phyloP scores from a whole-genome alignment of 2,329 filamentous ascomycete genomes.

The Cephalotrichum gorgonifer region DNA sequence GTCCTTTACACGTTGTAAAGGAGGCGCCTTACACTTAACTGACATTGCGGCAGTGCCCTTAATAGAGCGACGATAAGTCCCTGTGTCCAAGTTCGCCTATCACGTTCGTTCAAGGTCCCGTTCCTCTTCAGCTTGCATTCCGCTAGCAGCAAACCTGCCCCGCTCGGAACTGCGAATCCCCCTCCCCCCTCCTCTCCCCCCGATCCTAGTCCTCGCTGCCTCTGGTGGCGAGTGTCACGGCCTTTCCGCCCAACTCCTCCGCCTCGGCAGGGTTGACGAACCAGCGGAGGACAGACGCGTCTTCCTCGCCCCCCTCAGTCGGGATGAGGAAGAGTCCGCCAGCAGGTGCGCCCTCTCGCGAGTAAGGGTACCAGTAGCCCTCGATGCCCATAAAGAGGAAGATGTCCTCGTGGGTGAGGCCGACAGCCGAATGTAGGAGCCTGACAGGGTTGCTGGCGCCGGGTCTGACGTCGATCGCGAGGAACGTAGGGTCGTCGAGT shows the following conservation, averaged over 20 bases:
- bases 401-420: conserved; percentile 7
- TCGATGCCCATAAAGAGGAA: conserved; percentile 7
- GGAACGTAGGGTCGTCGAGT: conserved; percentile 10
- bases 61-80: neutral
- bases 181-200: no score
- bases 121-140: neutral
- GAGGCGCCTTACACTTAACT: neutral
- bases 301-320: neutral
- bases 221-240: neutral
- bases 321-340: neutral
- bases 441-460: conserved; percentile 6
- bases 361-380: neutral
- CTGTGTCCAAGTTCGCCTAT: neutral
- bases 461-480: conserved; percentile 9
- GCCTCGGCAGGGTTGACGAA: neutral
- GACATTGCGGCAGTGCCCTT: neutral
- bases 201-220: neutral
- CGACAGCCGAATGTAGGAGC: conserved; percentile 9
- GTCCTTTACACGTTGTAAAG: neutral
- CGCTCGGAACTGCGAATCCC: neutral
- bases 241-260: neutral
- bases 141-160: neutral
- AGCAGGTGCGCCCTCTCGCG: neutral
- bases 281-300: neutral
- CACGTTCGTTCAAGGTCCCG: neutral